phyloP scores from a whole-genome alignment of 768 basidiomycete genomes.

The Leucosporidium creatinivorum region DNA sequence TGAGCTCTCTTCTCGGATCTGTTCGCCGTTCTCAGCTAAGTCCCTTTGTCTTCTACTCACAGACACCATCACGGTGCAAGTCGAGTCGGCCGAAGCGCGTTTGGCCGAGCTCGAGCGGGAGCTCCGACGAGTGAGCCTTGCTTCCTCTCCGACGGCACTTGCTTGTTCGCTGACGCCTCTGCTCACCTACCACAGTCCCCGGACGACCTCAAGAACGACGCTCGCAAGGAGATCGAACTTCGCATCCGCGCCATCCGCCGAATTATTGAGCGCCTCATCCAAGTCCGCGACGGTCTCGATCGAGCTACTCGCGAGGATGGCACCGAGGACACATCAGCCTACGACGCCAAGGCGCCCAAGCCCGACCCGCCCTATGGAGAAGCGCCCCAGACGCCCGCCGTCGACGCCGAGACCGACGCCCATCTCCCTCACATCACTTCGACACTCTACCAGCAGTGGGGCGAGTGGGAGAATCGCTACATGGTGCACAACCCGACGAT shows the following conservation, averaged over 20 bases:
- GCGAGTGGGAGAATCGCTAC: constrained; percentile 80
- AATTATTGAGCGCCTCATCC: constrained; percentile 21
- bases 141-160: neutral
- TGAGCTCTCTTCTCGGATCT: neutral
- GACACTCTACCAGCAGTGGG: constrained; percentile 53
- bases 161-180: neutral
- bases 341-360: neutral
- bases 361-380: neutral
- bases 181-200: neutral
- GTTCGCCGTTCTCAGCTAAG: neutral
- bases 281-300: neutral
- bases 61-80: constrained; percentile 35
- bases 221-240: constrained; percentile 6
- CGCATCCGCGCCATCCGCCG: constrained; percentile 20
- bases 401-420: constrained; percentile 6
- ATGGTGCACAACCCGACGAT: constrained; percentile 81
- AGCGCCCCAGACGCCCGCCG: neutral
- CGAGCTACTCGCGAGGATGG: constrained; percentile 38
- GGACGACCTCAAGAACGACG: neutral
- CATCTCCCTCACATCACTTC: constrained; percentile 22
- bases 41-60: neutral
- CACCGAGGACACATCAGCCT: neutral
- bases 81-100: constrained; percentile 19
- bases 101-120: constrained; percentile 20
- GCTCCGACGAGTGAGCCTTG: neutral